Evolutionary conservation across 1,284 basidiomycete species (phyloP).

Genomic region (Violaceomyces palustris): DNA sequence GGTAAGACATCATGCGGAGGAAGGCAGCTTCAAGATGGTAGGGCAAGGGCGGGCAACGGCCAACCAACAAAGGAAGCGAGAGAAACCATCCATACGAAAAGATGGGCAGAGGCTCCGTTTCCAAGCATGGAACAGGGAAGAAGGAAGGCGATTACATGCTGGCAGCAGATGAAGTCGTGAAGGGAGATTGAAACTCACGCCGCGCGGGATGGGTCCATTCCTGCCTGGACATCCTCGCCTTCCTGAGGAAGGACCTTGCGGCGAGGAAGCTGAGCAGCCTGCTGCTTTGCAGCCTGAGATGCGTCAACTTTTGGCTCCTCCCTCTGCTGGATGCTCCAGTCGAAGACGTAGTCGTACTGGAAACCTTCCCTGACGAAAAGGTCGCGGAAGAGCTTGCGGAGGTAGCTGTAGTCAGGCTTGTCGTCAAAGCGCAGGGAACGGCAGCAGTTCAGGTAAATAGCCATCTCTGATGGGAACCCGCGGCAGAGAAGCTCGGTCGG

Average conservation of each 20-base stretch:
- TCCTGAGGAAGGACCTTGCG: constrained; percentile 49
- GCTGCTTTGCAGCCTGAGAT: constrained; percentile 16
- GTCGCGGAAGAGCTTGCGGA: constrained; percentile 54
- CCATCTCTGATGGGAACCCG: constrained; percentile 53
- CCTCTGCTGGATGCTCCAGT: constrained; percentile 53
- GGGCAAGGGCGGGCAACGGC: too few species aligned
- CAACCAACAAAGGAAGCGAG: too few species aligned
- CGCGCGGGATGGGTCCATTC: constrained; percentile 36
- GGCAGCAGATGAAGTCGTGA: too few species aligned
- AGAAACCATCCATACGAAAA: too few species aligned
- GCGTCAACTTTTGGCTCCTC: constrained; percentile 23
- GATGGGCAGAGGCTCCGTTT: too few species aligned
- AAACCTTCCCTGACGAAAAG: constrained; percentile 53
- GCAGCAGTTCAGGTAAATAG: constrained; percentile 54
- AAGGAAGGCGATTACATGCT: too few species aligned
- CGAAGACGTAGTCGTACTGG: constrained; percentile 54
- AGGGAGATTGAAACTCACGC: too few species aligned
- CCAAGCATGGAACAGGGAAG: too few species aligned
- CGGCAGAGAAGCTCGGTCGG: constrained; percentile 53
- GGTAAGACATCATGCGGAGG: too few species aligned
- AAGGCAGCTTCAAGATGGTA: too few species aligned
- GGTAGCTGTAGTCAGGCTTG: constrained; percentile 54
- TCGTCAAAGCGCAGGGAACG: constrained; percentile 53
- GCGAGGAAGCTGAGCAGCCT: constrained; percentile 43
- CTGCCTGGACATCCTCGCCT: constrained; percentile 24